These are phyloP conservation scores for Rhizopogon sp. DNA, from an alignment of 768 basidiomycete genomes.

Conservation along the genomic window DNA sequence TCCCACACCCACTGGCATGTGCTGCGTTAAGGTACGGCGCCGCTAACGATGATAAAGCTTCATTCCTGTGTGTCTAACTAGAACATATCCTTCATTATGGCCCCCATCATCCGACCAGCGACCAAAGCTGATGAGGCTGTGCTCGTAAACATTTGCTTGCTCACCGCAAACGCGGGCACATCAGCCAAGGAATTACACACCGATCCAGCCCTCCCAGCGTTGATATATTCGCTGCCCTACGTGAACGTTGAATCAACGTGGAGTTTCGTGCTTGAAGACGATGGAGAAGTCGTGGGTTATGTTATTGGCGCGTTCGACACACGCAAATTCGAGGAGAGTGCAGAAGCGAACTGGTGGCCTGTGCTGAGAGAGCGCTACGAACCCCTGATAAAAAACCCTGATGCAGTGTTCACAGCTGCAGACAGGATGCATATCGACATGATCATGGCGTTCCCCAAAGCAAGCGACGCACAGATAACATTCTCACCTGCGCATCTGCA, in stretches of 20 bases:
- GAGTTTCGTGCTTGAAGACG: slow-evolving; percentile 70
- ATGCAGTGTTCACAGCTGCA: slow-evolving; percentile 11
- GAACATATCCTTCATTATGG: slow-evolving; percentile 15
- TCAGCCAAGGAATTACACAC: slow-evolving; percentile 62
- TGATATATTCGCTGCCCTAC: slow-evolving; percentile 75
- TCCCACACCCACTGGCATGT: not conserved
- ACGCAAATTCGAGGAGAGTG: slow-evolving; percentile 53
- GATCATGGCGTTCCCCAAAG: slow-evolving; percentile 32
- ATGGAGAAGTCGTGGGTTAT: slow-evolving; percentile 60
- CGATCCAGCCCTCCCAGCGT: slow-evolving; percentile 59
- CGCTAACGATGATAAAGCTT: not conserved
- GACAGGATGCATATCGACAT: slow-evolving; percentile 28
- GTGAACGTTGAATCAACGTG: slow-evolving; percentile 55
- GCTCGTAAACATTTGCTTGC: slow-evolving; percentile 67
- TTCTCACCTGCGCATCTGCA: slow-evolving; percentile 76
- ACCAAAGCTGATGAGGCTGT: slow-evolving; percentile 48
- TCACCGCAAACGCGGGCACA: slow-evolving; percentile 67
- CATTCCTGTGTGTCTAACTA: not conserved
- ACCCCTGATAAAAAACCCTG: slow-evolving; percentile 5
- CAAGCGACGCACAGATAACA: slow-evolving; percentile 48
- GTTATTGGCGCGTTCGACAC: slow-evolving; percentile 65
- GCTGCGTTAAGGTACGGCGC: not conserved
- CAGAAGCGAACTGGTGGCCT: slow-evolving; percentile 63
- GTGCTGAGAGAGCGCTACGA: slow-evolving; percentile 52
- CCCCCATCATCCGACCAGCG: slow-evolving; percentile 51